Conservation (phyloP, 176 grass and related monocot genomes). For the Saccharum officinarum region DNA sequence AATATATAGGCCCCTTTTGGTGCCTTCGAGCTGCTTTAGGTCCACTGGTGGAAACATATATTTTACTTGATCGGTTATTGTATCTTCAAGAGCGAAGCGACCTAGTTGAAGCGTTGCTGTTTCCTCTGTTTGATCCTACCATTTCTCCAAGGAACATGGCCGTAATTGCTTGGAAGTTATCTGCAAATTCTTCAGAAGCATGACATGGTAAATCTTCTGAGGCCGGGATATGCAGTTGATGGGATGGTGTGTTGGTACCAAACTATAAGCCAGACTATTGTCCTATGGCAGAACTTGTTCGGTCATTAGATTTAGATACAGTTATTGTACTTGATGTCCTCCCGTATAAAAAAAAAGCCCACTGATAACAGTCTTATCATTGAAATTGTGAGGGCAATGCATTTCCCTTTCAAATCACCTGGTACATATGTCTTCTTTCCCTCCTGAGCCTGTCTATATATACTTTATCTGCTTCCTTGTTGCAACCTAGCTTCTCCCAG, state of each 20-base stretch:
- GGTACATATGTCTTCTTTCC: not conserved
- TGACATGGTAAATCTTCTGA: constrained; percentile 55
- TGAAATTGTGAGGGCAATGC: constrained; percentile 13
- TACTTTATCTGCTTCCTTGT: not conserved
- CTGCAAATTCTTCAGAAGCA: constrained; percentile 31
- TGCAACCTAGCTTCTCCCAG: not conserved
- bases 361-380: constrained; percentile 10
- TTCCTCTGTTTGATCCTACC: constrained; percentile 82
- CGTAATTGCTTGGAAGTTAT: constrained; percentile 64
- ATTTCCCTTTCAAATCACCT: constrained; percentile 17
- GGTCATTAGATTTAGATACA: constrained; percentile 6
- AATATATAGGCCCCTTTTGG: constrained; percentile 92
- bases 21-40: constrained; percentile 88
- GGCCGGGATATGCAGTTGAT: constrained; percentile 29
- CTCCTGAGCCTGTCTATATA: not conserved
- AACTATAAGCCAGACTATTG: constrained; percentile 17
- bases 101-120: constrained; percentile 57
- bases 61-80: constrained; percentile 86
- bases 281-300: constrained; percentile 18
- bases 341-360: not conserved
- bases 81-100: constrained; percentile 78
- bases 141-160: constrained; percentile 89
- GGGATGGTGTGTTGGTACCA: not conserved
- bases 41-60: constrained; percentile 90
- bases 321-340: constrained; percentile 17